Base-by-base conservation (phyloP, 2,329 filamentous ascomycete genomes). In the Diaporthe longicolla region DNA sequence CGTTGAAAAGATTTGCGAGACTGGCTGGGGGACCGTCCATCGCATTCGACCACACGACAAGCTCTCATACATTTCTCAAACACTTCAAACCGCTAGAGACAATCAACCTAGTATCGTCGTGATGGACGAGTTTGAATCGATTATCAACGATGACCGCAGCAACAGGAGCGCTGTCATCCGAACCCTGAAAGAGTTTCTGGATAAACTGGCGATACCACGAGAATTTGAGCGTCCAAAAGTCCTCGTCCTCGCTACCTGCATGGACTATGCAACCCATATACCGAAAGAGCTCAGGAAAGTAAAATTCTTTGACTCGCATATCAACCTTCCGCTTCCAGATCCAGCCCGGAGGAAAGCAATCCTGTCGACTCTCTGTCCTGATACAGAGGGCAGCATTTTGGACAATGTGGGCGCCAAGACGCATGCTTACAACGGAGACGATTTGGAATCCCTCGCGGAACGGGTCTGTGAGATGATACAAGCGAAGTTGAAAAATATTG, bases 401-500 rank as follows among this genome's bases (percentile, higher is more conserved):
- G 83, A 87, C 5, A 84, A 87, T 24, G 84, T 97, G 57, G 93
- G 93, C 55, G 90, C 93, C 75, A 90, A 91, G 72, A 97, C 95
- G 0, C 95, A 98, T 79, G 96, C 95, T 5, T 98, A 94, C 82
- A 97, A 94, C 43, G 93, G 93, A 6, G 89, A 89, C 1, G 95
- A 98, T 81, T 85, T 98, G 1, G 85, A 86, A n/a, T 89, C 88
- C 19, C 85, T 98, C 0, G 85, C 93, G 63, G 83, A 88, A 63
- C 82, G 87, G 58, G 89, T 91, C 13, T 82, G 77, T 13, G 55
- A 73, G 19, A 48, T 21, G 45, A 19, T 21, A 8, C 2, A 9
- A 1, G 45, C 21, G n/a, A 48, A n/a, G 19, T 7, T 48, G 45
- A 19, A 7, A 48, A 19, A 58, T 4, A 50, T 57, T 54, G 19